A percentile compares a stretch with the other conserved stretches of the same genome.
Evolutionary conservation across 139 green algal genomes (phyloP).

Genomic region (Ettlia oleoabundans): DNA sequence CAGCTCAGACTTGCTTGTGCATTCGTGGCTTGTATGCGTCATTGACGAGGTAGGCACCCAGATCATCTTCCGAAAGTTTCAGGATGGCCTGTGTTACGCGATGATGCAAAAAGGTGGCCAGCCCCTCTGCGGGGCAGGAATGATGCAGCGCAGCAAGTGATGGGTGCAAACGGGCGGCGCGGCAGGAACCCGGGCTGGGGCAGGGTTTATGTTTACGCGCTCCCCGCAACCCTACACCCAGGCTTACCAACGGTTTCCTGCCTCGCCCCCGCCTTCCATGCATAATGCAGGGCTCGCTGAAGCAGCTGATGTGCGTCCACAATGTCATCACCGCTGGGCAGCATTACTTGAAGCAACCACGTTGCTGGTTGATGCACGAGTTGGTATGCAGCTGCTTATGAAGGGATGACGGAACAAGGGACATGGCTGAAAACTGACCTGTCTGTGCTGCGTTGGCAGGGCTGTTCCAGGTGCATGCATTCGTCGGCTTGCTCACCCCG

Average conservation of each 20-base stretch:
- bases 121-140: background rate
- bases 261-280: background rate
- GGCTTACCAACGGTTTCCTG: background rate
- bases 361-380: too few relatives aligned
- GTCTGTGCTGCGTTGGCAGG: too few relatives aligned
- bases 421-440: too few relatives aligned
- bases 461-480: too few relatives aligned
- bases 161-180: too few relatives aligned
- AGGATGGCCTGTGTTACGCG: slow-evolving; percentile 9
- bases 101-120: background rate
- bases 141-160: background rate
- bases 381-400: too few relatives aligned
- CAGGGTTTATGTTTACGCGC: too few relatives aligned
- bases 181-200: too few relatives aligned
- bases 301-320: background rate
- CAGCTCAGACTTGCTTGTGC: slow-evolving; percentile 40
- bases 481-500: too few relatives aligned
- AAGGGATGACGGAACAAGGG: too few relatives aligned
- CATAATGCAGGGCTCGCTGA: background rate
- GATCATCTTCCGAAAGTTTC: background rate
- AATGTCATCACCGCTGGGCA: background rate
- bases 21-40: slow-evolving; percentile 63
- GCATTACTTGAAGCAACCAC: background rate
- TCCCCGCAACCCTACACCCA: too few relatives aligned
- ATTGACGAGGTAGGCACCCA: slow-evolving; percentile 37